phyloP scores from a whole-genome alignment of 805 yeast species.

The Kodamaea neixiangensis region DNA sequence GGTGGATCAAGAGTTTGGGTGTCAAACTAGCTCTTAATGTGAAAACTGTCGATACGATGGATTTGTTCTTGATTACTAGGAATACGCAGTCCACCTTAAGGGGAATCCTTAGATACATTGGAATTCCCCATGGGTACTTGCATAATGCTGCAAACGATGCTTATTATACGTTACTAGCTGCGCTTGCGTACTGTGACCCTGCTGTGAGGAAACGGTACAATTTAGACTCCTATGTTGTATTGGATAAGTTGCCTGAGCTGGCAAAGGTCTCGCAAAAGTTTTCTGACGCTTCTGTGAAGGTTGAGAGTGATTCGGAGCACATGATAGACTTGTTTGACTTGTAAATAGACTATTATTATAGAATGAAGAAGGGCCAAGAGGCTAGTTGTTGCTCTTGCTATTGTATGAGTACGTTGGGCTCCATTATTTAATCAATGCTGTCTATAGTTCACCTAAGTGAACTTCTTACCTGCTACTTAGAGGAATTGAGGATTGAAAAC shows the following conservation, averaged over 20 bases:
- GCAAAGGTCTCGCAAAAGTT: constrained; percentile 16
- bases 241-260: constrained; percentile 1
- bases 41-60: constrained; percentile 22
- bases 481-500: too few species aligned
- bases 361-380: too few species aligned
- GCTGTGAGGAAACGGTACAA: constrained; percentile 15
- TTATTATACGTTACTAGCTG: constrained; percentile 29
- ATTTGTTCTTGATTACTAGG: constrained; percentile 17
- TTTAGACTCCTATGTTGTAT: constrained; percentile 16
- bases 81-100: constrained; percentile 21
- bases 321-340: not conserved
- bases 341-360: not conserved
- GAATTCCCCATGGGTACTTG: constrained; percentile 25
- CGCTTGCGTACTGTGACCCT: constrained; percentile 26
- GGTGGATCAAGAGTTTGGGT: constrained; percentile 18
- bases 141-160: constrained; percentile 35
- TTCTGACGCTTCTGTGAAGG: constrained; percentile 11
- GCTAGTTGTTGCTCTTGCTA: too few species aligned
- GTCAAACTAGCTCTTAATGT: constrained; percentile 10
- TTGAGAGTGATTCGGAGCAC: not conserved
- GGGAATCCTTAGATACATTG: constrained; percentile 21
- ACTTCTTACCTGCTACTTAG: too few species aligned
- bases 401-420: too few species aligned
- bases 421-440: too few species aligned
- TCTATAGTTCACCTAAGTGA: too few species aligned